Percentiles rank a stretch among this genome's conserved stretches.
phyloP scores from a whole-genome alignment of 352 stramenopile species.

The Phytophthora sansomeana region DNA sequence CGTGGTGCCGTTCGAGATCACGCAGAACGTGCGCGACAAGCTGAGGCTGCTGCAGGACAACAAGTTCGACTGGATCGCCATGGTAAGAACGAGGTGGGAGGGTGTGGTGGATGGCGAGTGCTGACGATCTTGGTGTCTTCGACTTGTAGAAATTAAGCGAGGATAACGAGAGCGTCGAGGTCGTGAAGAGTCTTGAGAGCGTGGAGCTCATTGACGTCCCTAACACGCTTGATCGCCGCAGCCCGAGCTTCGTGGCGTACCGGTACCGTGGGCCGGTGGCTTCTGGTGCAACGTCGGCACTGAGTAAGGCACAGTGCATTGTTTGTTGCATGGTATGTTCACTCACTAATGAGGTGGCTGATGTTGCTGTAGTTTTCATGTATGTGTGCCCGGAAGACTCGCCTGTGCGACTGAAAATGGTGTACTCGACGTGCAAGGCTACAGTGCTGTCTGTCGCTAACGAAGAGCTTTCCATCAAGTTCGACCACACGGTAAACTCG shows the following conservation, averaged over 20 bases:
- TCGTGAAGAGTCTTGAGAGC: conserved; percentile 80
- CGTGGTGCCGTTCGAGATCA: conserved; percentile 89
- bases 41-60: conserved; percentile 76
- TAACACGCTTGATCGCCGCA: conserved; percentile 62
- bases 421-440: conserved; percentile 91
- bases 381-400: conserved; percentile 92
- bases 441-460: conserved; percentile 78
- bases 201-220: conserved; percentile 77
- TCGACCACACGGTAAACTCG: conserved; percentile 68
- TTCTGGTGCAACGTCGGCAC: conserved; percentile 35
- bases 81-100: conserved; percentile 46
- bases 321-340: background rate
- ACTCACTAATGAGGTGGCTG: background rate
- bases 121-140: conserved; percentile 4
- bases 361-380: conserved; percentile 72
- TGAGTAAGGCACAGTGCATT: conserved; percentile 42
- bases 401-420: conserved; percentile 90
- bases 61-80: conserved; percentile 91
- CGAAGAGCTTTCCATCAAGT: conserved; percentile 65
- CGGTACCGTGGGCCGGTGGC: conserved; percentile 61
- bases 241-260: conserved; percentile 83
- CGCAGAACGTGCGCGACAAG: conserved; percentile 84
- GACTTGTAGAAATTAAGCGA: conserved; percentile 74
- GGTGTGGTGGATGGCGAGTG: background rate
- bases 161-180: conserved; percentile 79